Percentiles rank a stretch among this genome's conserved stretches.
phyloP scores from a whole-genome alignment of 257 asterid genomes.

The Solanum gracilifrons region DNA sequence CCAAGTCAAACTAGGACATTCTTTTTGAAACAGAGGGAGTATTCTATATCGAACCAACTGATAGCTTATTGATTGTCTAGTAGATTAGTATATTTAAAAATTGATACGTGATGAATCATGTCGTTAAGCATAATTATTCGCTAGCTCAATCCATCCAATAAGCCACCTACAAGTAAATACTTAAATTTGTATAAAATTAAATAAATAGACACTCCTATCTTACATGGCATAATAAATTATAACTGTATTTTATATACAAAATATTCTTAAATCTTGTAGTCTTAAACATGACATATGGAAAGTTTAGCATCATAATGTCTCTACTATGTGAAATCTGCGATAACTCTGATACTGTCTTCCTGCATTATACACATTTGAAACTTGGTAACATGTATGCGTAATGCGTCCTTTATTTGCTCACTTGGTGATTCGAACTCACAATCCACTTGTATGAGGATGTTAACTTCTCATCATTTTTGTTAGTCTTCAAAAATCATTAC shows the following conservation, averaged over 20 bases:
- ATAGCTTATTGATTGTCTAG: background rate
- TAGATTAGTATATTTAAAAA: too few species aligned
- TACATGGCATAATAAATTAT: background rate
- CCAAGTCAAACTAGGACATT: too few species aligned
- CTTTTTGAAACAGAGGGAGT: too few species aligned
- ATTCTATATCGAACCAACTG: background rate
- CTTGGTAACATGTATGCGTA: too few species aligned
- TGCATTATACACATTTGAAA: too few species aligned
- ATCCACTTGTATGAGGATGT: background rate
- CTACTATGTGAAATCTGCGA: background rate
- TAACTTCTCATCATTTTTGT: background rate
- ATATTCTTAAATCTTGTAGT: background rate
- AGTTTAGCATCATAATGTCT: background rate
- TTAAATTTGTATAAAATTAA: too few species aligned
- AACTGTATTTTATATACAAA: background rate
- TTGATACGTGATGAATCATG: background rate
- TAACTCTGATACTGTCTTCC: background rate
- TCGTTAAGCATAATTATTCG: background rate
- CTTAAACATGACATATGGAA: background rate
- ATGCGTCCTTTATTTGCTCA: accelerated
- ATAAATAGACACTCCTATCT: background rate
- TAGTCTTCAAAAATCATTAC: background rate
- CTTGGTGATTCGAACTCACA: background rate
- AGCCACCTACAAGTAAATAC: too few species aligned
- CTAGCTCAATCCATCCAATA: background rate